A percentile compares a stretch with the other conserved stretches of the same genome.
phyloP scores from a whole-genome alignment of 768 basidiomycete species.

The Boletus patriciae region DNA sequence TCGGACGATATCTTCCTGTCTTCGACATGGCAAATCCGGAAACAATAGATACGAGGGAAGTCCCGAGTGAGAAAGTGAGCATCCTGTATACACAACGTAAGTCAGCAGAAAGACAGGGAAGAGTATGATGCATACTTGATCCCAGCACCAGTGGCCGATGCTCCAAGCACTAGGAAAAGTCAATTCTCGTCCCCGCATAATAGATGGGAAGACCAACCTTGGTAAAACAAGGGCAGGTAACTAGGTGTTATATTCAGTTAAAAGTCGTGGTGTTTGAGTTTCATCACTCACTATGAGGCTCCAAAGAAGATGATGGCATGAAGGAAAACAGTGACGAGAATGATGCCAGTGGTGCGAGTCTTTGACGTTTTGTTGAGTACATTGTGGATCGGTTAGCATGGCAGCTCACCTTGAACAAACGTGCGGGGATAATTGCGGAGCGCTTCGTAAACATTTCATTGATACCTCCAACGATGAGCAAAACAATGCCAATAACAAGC shows the following conservation, averaged over 20 bases:
- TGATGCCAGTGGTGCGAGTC: slow-evolving; percentile 71
- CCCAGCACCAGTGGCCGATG: slow-evolving; percentile 69
- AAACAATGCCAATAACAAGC: slow-evolving; percentile 54
- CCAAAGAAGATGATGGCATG: slow-evolving; percentile 66
- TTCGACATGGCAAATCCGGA: slow-evolving; percentile 59
- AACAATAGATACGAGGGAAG: slow-evolving; percentile 50
- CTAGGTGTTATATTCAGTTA: slow-evolving; percentile 8
- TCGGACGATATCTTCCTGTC: slow-evolving; percentile 55
- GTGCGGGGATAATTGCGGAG: slow-evolving; percentile 71
- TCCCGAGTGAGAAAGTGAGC: slow-evolving; percentile 70
- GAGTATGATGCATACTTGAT: slow-evolving; percentile 47
- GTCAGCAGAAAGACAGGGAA: neutral
- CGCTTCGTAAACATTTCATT: slow-evolving; percentile 64
- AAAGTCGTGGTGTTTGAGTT: neutral
- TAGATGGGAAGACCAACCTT: slow-evolving; percentile 33
- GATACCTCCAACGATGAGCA: slow-evolving; percentile 51
- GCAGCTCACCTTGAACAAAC: slow-evolving; percentile 61
- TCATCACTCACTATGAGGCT: slow-evolving; percentile 30
- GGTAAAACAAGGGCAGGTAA: slow-evolving; percentile 78
- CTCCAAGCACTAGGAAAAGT: slow-evolving; percentile 51
- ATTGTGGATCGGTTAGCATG: neutral
- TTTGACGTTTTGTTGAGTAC: slow-evolving; percentile 20
- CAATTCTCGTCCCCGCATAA: neutral
- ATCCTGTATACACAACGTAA: slow-evolving; percentile 45
- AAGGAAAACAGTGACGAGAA: slow-evolving; percentile 58